These are phyloP conservation scores for Chytridium lagenaria DNA, from an alignment of 371 early-diverging fungal genomes.

Conservation along the genomic window DNA sequence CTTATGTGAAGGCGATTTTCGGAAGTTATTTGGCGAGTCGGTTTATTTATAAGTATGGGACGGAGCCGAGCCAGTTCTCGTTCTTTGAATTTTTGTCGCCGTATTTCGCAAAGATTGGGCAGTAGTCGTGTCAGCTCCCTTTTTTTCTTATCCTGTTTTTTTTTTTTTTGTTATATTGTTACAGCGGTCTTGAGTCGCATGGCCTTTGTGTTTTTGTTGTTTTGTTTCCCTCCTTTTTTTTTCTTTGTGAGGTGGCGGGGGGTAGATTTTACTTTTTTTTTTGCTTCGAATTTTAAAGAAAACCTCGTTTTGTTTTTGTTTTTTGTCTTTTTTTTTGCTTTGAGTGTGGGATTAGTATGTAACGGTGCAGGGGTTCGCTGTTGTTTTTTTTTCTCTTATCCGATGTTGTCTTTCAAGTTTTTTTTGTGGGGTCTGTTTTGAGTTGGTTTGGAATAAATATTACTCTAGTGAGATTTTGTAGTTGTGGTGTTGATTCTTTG, in stretches of 20 bases:
- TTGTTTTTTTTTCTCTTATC: background rate
- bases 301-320: too few relatives aligned
- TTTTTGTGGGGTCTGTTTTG: too few relatives aligned
- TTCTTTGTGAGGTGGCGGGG: background rate
- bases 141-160: background rate
- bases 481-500: too few relatives aligned
- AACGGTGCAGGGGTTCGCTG: background rate
- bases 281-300: too few relatives aligned
- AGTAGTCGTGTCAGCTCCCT: background rate
- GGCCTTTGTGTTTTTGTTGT: background rate
- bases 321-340: background rate
- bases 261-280: background rate
- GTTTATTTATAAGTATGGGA: conserved; percentile 95
- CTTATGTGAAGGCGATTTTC: conserved; percentile 95
- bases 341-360: too few relatives aligned
- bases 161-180: background rate
- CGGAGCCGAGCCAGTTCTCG: conserved; percentile 93
- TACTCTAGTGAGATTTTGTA: too few relatives aligned
- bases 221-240: background rate
- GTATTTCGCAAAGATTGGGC: conserved; percentile 50
- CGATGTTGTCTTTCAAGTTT: background rate
- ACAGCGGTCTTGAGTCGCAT: too few relatives aligned
- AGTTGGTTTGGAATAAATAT: too few relatives aligned
- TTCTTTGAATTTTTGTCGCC: conserved; percentile 94
- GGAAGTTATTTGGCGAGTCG: conserved; percentile 92